Base-by-base conservation (phyloP, 2,329 filamentous ascomycete genomes). In the Penicillium sp. region DNA sequence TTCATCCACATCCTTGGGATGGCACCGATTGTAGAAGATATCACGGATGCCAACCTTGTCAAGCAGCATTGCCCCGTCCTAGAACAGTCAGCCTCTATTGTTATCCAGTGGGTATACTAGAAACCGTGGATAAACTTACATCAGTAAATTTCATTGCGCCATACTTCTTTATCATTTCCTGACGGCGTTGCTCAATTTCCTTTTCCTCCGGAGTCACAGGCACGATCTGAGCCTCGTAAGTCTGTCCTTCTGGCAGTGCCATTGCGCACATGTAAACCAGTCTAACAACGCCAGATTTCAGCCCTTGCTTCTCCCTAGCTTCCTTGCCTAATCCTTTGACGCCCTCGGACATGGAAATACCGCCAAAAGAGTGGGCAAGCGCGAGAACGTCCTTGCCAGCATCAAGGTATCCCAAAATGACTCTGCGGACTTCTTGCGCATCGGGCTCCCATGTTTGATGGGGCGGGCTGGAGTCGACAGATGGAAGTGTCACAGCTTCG, bases 321-420 rank as follows among this genome's bases (percentile, higher is more conserved):
- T 50, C 38, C 43, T 59, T 60, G 6, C 62, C 61, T 9, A 65
- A 44, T 4, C 61, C 63, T 26, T 65, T 63, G 13, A 58, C 59
- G 8, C 51, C 59, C 32, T 65, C 63, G 6, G 59, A 60, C 56
- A 63, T 57, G 6, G 60, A 48, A 6, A 68, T 42, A 1, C 65
- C 65, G 3, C 64, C 63, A 41, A 66, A 68, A 6, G 64, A 68
- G 42, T 68, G 65, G 6, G 51, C 62, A 14, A 68, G 16, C 1
- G 60, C 38, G 31, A 67, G 55, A 20, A 68, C 61, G 7, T 64
- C 57, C 34, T 58, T 60, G 9, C 63, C 64, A 4, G 35, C 36
- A 24, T 63, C 54, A 2, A 61, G 41, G 29, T 54, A 52, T 29
- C 47, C 41, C 27, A 58, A 42, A 24, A 61, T 61, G 8, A 53